Conservation (phyloP, 768 basidiomycete genomes). For the Rhodotorula paludigena region DNA sequence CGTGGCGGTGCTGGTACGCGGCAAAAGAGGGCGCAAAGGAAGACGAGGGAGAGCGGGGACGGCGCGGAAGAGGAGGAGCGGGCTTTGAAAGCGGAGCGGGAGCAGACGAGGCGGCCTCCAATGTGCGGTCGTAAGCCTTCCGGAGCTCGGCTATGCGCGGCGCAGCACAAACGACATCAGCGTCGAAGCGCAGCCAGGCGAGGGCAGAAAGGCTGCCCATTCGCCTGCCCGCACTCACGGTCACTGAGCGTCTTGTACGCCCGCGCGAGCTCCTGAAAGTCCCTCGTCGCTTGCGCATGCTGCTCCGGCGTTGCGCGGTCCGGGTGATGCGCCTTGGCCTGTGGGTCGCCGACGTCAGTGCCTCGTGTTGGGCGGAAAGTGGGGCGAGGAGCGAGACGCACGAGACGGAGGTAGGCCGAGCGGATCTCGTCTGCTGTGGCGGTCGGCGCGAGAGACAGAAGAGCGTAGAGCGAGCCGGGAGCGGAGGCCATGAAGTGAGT, state of each 20-base stretch:
- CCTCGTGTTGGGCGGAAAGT: too few relatives aligned
- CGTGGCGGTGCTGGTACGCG: not conserved
- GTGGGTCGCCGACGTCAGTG: not conserved
- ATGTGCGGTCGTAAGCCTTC: too few relatives aligned
- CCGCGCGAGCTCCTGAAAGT: not conserved
- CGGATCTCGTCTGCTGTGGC: not conserved
- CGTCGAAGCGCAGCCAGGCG: too few relatives aligned
- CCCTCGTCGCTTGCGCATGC: not conserved
- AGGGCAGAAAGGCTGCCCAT: too few relatives aligned
- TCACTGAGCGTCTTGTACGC: not conserved
- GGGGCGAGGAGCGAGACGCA: not conserved
- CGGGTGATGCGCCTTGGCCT: not conserved
- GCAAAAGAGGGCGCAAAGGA: not conserved
- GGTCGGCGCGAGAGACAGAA: not conserved
- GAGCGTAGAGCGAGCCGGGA: not conserved
- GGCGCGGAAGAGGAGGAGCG: too few relatives aligned
- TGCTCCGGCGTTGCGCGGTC: not conserved
- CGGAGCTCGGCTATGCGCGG: too few relatives aligned
- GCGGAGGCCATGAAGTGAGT: not conserved
- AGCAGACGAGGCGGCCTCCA: too few relatives aligned
- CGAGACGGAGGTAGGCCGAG: slow-evolving; percentile 1
- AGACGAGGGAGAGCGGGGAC: not conserved
- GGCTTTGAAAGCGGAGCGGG: too few relatives aligned
- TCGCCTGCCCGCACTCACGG: too few relatives aligned
- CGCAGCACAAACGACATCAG: not conserved